These are phyloP conservation scores for Poteriospumella lacustris DNA, from an alignment of 108 stramenopile species.

Conservation along the genomic window DNA sequence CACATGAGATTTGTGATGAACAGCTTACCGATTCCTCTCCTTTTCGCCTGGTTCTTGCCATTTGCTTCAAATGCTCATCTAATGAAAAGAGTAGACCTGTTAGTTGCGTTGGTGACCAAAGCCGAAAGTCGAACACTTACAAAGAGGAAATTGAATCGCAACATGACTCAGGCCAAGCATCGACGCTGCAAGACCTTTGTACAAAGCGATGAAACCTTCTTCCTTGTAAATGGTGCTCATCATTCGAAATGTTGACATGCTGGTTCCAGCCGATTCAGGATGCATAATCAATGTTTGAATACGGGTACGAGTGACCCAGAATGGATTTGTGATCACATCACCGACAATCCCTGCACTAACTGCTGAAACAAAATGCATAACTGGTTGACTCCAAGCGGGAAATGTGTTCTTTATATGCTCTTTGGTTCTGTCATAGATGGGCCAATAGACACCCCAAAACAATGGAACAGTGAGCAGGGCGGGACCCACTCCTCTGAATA, in stretches of 20 bases:
- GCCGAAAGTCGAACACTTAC: conserved; percentile 63
- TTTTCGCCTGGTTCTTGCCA: neutral
- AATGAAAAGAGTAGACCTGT: neutral
- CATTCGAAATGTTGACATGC: neutral
- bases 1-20: too few species aligned
- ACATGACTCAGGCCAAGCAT: conserved; percentile 78
- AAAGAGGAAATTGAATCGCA: conserved; percentile 81
- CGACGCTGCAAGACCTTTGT: conserved; percentile 78
- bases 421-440: conserved; percentile 55
- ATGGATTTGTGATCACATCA: conserved; percentile 79
- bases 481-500: conserved; percentile 78
- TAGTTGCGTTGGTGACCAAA: neutral
- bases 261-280: neutral
- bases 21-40: neutral
- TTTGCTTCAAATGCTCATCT: neutral
- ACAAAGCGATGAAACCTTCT: conserved; percentile 67
- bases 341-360: conserved; percentile 71
- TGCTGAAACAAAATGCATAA: conserved; percentile 55
- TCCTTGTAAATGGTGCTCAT: conserved; percentile 47
- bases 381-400: neutral
- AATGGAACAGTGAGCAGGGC: conserved; percentile 75
- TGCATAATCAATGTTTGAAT: conserved; percentile 60
- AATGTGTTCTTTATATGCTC: neutral
- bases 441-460: conserved; percentile 81
- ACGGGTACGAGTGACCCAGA: conserved; percentile 78